A percentile compares a stretch with the other conserved stretches of the same genome.
These are phyloP conservation scores for Wickerhamiella musiphila DNA, from an alignment of 805 yeast genomes.

Conservation along the genomic window DNA sequence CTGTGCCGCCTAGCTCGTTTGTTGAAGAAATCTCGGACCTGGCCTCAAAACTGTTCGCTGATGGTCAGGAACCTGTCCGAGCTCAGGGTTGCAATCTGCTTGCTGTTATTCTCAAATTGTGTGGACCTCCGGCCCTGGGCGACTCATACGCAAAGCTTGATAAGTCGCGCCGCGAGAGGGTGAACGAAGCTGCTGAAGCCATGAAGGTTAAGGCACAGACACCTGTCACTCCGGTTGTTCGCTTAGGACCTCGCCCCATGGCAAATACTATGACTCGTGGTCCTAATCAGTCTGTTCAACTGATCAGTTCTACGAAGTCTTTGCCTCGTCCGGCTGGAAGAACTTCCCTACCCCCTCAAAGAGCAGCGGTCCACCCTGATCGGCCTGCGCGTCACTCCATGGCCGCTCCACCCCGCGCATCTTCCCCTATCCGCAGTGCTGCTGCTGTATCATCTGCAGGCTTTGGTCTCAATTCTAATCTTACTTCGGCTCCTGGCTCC, in stretches of 20 bases:
- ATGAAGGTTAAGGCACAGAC: slow-evolving; percentile 37
- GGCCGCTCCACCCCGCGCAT: too few relatives aligned
- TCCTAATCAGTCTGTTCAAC: too few relatives aligned
- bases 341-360: too few relatives aligned
- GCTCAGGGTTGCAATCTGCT: slow-evolving; percentile 58
- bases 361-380: too few relatives aligned
- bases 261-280: not conserved
- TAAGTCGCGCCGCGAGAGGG: slow-evolving; percentile 53
- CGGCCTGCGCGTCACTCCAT: too few relatives aligned
- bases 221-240: too few relatives aligned
- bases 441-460: too few relatives aligned
- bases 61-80: slow-evolving; percentile 73
- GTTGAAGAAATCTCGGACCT: slow-evolving; percentile 38
- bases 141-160: slow-evolving; percentile 54
- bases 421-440: too few relatives aligned
- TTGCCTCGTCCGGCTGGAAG: too few relatives aligned
- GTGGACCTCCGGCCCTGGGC: slow-evolving; percentile 53
- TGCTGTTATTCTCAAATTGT: slow-evolving; percentile 69
- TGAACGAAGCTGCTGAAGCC: slow-evolving; percentile 36
- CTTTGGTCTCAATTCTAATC: too few relatives aligned
- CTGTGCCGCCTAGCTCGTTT: slow-evolving; percentile 35
- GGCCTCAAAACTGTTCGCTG: slow-evolving; percentile 50
- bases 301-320: too few relatives aligned
- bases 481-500: too few relatives aligned
- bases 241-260: not conserved